Percentiles rank a stretch among this genome's conserved stretches.
phyloP scores from a whole-genome alignment of 352 stramenopile genomes.

The Phytophthora pseudosyringae region DNA sequence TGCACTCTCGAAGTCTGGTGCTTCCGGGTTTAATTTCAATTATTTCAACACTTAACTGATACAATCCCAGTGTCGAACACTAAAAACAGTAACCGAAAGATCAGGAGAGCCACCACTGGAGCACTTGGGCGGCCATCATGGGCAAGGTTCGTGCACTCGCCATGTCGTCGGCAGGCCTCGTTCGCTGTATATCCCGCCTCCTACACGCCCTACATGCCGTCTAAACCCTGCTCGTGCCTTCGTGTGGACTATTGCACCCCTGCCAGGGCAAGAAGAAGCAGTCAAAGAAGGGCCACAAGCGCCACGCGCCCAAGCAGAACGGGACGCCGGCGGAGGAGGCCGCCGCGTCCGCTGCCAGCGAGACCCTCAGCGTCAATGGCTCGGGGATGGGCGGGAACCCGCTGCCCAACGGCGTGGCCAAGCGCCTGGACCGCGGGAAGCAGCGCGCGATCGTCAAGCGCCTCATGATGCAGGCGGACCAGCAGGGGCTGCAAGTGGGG shows the following conservation, averaged over 20 bases:
- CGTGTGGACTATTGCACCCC: not conserved
- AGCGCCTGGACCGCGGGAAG: constrained; percentile 44
- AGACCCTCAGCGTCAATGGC: constrained; percentile 1
- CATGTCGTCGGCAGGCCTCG: not conserved
- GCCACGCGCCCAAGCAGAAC: constrained; percentile 48
- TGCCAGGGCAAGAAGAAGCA: constrained; percentile 60
- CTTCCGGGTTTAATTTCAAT: not conserved
- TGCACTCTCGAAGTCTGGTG: constrained; percentile 13
- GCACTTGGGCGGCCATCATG: constrained; percentile 14
- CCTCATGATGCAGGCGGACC: constrained; percentile 65
- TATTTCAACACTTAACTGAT: not conserved
- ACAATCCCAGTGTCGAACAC: not conserved
- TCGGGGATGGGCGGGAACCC: constrained; percentile 11
- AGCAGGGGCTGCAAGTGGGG: constrained; percentile 73
- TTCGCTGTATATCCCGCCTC: not conserved
- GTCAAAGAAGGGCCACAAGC: constrained; percentile 58
- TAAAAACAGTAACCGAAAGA: not conserved
- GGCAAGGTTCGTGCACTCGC: constrained; percentile 28
- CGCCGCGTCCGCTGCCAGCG: not conserved
- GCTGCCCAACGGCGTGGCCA: constrained; percentile 12
- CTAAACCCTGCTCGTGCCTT: not conserved
- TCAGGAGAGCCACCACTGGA: not conserved
- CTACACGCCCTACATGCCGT: not conserved
- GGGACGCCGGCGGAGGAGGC: constrained; percentile 17
- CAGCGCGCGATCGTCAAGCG: constrained; percentile 63